Percentiles rank a stretch among this genome's conserved stretches.
These are phyloP conservation scores for Macrotyloma uniflorum DNA, from an alignment of 306 rosid species.

Conservation along the genomic window DNA sequence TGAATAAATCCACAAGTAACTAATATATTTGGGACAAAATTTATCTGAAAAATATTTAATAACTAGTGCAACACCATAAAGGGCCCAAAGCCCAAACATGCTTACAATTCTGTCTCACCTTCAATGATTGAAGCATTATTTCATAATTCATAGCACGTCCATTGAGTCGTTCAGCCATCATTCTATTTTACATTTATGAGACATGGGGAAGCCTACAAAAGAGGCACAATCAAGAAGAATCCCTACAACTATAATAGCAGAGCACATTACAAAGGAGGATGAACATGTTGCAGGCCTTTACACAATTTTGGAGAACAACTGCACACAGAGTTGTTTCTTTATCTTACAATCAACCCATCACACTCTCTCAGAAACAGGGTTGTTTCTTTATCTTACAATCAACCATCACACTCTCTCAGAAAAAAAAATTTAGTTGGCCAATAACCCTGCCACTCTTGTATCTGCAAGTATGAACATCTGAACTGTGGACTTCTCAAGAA, in stretches of 20 bases:
- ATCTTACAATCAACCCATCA: conserved; percentile 29
- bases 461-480: conserved; percentile 21
- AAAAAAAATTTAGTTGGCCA: conserved; percentile 30
- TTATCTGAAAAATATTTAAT: background rate
- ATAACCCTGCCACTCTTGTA: conserved; percentile 13
- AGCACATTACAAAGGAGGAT: conserved; percentile 8
- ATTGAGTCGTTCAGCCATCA: background rate
- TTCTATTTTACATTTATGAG: background rate
- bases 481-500: background rate
- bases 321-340: conserved; percentile 26
- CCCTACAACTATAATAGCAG: background rate
- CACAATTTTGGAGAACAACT: conserved; percentile 30
- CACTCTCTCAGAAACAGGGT: conserved; percentile 21
- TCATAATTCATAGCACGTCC: background rate
- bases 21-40: background rate
- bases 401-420: conserved; percentile 25
- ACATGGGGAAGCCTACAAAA: background rate
- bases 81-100: background rate
- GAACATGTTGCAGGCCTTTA: conserved; percentile 26
- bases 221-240: background rate
- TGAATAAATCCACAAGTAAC: no score
- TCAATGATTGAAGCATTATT: background rate
- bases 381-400: conserved; percentile 20
- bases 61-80: background rate
- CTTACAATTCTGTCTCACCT: background rate